Base-by-base conservation (phyloP, 1,284 basidiomycete species). In the Trametes pubescens region DNA sequence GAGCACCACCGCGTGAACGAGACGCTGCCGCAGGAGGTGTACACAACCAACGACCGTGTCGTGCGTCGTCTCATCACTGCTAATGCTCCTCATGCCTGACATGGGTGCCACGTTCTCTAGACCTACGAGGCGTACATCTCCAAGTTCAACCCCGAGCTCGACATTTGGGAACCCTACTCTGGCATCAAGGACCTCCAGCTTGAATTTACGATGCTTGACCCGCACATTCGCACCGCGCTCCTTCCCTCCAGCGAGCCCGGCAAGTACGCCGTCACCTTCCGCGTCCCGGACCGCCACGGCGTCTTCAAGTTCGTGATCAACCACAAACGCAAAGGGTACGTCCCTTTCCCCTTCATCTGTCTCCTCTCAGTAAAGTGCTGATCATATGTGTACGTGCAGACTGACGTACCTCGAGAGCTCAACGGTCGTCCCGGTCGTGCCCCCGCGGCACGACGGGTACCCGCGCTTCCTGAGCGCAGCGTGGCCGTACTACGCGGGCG, bases 161-260 rank as follows among this genome's bases (percentile, higher is more conserved):
- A 80, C 7, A 77, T 76, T 14, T 98, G 94, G 94, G 79, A 80
- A 48, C 91, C 95, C 0, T 91, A 90, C 75, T 86, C 87, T 4
- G 85, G 82, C 32, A 75, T 92, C 59, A 81, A 80, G 11, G 93
- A 98, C 76, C 73, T 99, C 21, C 97, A 99, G 74, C 85, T 99
- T 57, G 95, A 97, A 71, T 98, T 99, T 76, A 95, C 94, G 32
- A 99, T 99, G 97, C 88, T 99, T 47, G 98, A 99, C 77, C 97
- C 96, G 1, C 94, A 96, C 76, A 80, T 97, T 65, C 92, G 95
- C 35, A 93, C 89, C 10, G 78, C 88, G 4, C 82, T 98, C 9
- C 79, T 76, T 11, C 82, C 90, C 21, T 65, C 78, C 13, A 82
- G 81, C 5, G 69, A 77, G 38, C 84, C 88, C 4, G 91, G 89